Evolutionary conservation across 1,139 yeast species (phyloP), one percentile per base, ranked within the genome.

Genomic region (Zhuliangozyma parablackwelliae): DNA sequence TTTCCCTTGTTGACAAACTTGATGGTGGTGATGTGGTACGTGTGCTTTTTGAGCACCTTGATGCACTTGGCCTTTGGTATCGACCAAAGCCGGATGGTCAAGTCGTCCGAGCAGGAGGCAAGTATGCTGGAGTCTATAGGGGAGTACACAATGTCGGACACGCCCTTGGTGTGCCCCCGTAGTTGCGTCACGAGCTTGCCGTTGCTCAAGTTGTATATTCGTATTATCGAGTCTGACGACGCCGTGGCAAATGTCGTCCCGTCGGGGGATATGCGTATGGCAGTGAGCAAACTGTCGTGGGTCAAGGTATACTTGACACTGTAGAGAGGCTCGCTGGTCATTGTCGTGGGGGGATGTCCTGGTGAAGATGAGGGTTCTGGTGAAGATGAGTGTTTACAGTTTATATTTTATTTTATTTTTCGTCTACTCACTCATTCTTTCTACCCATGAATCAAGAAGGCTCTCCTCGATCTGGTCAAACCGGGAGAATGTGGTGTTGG

Each of bases 61-160:
- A 85, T 55, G 40, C 82, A 69, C 44, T 72, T 72, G 4, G 72
- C 74, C 40, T 64, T 66, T 29, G 56, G 52, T 2, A 81, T 57
- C 36, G 82, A 75, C 88, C 95, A 88, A 3, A 92, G 62, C 30
- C 92, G 70, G 6, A 90, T 72, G 0, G 95, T 81, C 44, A 80
- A 69, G 57, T 92, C 98, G 54, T 92, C 97, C 0, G 95, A 83
- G 1, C 84, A 92, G 0, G 95, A 78, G 2, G 95, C 97, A 6
- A 92, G 45, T 34, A 82, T 75, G 40, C 69, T 65, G n/a, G 84
- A 72, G 54, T 85, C 82, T 26, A 63, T 60, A 2, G 92, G 90
- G 0, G 92, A 78, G 78, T 89, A 92, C 26, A 74, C 72, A 1
- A 88, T 51, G 43, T 81, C 87, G 6, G 87, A 80, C 3, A 88